Evolutionary conservation across 768 basidiomycete genomes (phyloP), one percentile per base, ranked within the genome.

Genomic region (Lactarius hatsudake): DNA sequence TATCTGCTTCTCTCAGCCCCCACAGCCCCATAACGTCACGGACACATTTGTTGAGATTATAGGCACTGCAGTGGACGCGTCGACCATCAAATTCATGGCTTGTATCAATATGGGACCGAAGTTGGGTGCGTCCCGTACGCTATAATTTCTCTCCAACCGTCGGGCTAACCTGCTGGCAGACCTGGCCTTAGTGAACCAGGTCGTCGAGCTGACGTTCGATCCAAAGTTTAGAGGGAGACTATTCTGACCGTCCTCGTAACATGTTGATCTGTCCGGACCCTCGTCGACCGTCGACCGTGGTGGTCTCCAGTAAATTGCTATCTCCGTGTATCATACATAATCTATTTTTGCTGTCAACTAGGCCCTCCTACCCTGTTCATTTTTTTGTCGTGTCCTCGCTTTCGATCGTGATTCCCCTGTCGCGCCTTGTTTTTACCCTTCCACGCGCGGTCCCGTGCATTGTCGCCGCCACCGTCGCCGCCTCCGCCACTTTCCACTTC

Each of bases 301-400:
- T 51, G 3, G 20, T 61, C 45, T 53, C n/a, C n/a, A 42, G 17
- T 61, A 40, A 51, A 17, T 55, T 48, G 56, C 60, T 51, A 48
- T 40, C 57, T 28, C 34, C 17, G 32, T 68, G 64, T 69, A 65
- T 61, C 61, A 53, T 63, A 45, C n/a, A 26, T 40, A 5, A 48
- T 43, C n/a, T 54, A 17, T 54, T 17, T 26, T 48, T 36, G 23
- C 57, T 58, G 32, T 20, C 56, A 38, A 13, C 42, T 23, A 20
- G 76, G 76, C 15, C 70, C 81, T 13, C 86, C 90, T 64, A 80
- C 85, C 66, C 81, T 83, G 12, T 85, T 82, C 90, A 96, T 87
- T 80, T 97, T 97, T 78, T 87, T 91, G 76, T 95, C 95, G 73
- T 93, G 90, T 0, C 93, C 95, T 61, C 91, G 79, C 76, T 91